Percentiles rank a stretch among this genome's conserved stretches.
These are phyloP conservation scores for Aspergillus biplanus DNA, from an alignment of 495 filamentous ascomycete species.

Conservation along the genomic window DNA sequence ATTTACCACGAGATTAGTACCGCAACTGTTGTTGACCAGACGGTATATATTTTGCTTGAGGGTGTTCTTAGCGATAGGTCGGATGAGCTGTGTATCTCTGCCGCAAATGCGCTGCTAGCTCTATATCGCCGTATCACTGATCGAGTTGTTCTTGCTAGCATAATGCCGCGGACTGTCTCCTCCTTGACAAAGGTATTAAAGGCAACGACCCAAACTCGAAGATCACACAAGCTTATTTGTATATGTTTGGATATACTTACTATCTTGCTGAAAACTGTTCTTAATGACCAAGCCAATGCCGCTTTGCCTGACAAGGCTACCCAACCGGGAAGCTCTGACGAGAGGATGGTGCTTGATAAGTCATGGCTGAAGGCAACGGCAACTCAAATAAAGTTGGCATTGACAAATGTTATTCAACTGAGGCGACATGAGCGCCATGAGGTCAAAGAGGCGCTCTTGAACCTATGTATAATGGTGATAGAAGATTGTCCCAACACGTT, in stretches of 20 bases:
- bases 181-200: slow-evolving; percentile 75
- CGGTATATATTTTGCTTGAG: slow-evolving; percentile 79
- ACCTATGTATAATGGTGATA: slow-evolving; percentile 72
- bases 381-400: slow-evolving; percentile 80
- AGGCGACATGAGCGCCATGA: slow-evolving; percentile 74
- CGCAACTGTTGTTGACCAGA: slow-evolving; percentile 76
- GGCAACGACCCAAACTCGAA: slow-evolving; percentile 64
- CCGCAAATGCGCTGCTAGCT: slow-evolving; percentile 64
- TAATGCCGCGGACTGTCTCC: slow-evolving; percentile 89
- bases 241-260: slow-evolving; percentile 62
- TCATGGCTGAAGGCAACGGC: slow-evolving; percentile 85
- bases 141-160: slow-evolving; percentile 71
- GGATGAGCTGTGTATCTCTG: slow-evolving; percentile 65
- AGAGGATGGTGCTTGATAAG: slow-evolving; percentile 44
- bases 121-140: slow-evolving; percentile 68
- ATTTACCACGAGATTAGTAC: slow-evolving; percentile 58
- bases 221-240: slow-evolving; percentile 66
- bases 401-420: slow-evolving; percentile 76
- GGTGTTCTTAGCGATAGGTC: slow-evolving; percentile 63
- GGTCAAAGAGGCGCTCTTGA: slow-evolving; percentile 67
- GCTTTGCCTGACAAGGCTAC: slow-evolving; percentile 21
- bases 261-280: slow-evolving; percentile 60
- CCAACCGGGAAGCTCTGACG: slow-evolving; percentile 36
- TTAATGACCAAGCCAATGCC: slow-evolving; percentile 59
- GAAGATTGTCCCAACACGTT: slow-evolving; percentile 79